Evolutionary conservation across 2,329 filamentous ascomycete genomes (phyloP), one percentile per base, ranked within the genome.

Genomic region (Penicillium sp.): DNA sequence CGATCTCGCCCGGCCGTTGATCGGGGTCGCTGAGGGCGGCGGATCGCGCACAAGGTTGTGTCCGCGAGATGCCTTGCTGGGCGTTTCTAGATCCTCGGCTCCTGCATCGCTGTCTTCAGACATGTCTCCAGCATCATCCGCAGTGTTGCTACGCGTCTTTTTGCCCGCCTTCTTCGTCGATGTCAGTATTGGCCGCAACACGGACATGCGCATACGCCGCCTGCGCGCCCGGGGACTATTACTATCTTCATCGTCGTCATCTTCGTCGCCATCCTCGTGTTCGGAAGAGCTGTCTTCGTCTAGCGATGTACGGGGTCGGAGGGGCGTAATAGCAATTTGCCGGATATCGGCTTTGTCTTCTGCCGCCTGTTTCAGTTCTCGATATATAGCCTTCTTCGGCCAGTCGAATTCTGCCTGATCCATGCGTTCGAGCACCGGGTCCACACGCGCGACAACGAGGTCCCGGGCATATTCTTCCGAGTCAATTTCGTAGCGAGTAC

Each of bases 171-270:
- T 71, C 60, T 74, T 76, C 1, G 68, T 66, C 11, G 75, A 75
- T 52, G 65, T 68, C n/a, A 66, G 55, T 52, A 74, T 77, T 1
- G 76, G 76, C 6, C 76, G 74, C 12, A 78, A 66, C 3, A 78
- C 71, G 2, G 76, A 78, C 62, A 76, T 77, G 54, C 70, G 69
- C 33, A 69, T 67, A 54, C 71, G 65, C 30, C 67, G 63, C 58
- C 64, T 64, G 50, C 65, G 60, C 14, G 57, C 59, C 45, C 62
- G 62, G 33, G 64, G 61, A 24, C 65, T 58, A 47, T 65, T 64
- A 35, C 65, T 58, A 47, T 65, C 63, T 33, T 66, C 62, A 12
- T 62, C 59, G 6, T 70, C 65, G 1, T 51, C 49, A 7, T 58
- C 56, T n/a, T 58, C 43, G 6, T 38, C 56, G 20, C 21, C 46